phyloP scores from a whole-genome alignment of 805 yeast species.

The Candida vartiovaarae region DNA sequence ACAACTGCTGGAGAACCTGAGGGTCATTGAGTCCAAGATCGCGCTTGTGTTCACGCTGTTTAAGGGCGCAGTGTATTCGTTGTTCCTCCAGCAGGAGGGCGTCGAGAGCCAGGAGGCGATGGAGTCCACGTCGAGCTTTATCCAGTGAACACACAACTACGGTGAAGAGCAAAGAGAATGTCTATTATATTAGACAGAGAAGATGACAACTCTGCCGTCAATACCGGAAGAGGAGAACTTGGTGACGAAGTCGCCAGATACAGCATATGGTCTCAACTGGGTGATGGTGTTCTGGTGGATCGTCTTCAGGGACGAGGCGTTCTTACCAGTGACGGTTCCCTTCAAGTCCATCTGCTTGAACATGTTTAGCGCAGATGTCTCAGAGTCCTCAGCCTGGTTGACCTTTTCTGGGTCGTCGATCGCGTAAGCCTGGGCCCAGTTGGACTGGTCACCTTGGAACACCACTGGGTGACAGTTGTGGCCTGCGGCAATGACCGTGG shows the following conservation, averaged over 20 bases:
- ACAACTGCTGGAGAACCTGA: slow-evolving; percentile 41
- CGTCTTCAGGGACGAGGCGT: slow-evolving; percentile 51
- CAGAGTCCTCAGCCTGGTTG: slow-evolving; percentile 40
- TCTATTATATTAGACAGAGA: slow-evolving; percentile 35
- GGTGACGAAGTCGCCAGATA: slow-evolving; percentile 35
- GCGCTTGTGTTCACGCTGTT: slow-evolving; percentile 60
- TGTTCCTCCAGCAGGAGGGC: slow-evolving; percentile 45
- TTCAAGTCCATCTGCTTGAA: slow-evolving; percentile 93
- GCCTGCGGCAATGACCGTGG: slow-evolving; percentile 79
- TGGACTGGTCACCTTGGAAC: slow-evolving; percentile 59
- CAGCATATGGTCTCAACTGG: slow-evolving; percentile 45
- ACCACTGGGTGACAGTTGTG: slow-evolving; percentile 87
- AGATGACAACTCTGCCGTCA: slow-evolving; percentile 88
- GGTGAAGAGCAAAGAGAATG: neutral
- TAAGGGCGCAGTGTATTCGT: slow-evolving; percentile 64
- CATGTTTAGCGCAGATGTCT: slow-evolving; percentile 82
- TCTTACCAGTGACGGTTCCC: slow-evolving; percentile 55
- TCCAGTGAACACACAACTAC: neutral
- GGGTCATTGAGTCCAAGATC: slow-evolving; percentile 55
- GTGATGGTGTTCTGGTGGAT: slow-evolving; percentile 89
- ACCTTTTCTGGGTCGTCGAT: slow-evolving; percentile 46
- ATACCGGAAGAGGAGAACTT: slow-evolving; percentile 72
- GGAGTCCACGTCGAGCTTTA: slow-evolving; percentile 19
- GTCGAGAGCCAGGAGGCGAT: slow-evolving; percentile 13
- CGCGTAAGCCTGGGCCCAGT: slow-evolving; percentile 53